Conservation (phyloP, 2,329 filamentous ascomycete species). For the Clonostachys rosea region DNA sequence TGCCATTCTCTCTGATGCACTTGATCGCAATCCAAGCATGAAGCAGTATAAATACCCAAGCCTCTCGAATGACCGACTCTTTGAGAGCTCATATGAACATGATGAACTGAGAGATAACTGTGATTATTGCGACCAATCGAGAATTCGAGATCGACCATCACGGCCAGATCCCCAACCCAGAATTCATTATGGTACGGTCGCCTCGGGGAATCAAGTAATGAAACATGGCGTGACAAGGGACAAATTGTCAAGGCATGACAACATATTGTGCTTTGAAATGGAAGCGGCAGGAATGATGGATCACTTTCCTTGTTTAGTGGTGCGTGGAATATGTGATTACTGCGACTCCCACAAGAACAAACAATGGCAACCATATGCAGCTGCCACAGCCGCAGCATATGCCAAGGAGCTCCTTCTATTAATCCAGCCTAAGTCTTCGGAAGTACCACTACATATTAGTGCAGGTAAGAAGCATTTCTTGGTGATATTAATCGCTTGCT, state of each 20-base stretch:
- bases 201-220: conserved; percentile 23
- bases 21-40: background rate
- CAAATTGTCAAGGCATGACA: conserved; percentile 18
- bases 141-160: background rate
- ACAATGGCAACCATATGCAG: conserved; percentile 15
- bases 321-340: conserved; percentile 25
- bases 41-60: background rate
- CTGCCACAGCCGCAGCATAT: conserved; percentile 14
- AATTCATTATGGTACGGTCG: conserved; percentile 25
- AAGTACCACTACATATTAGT: background rate
- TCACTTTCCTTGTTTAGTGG: conserved; percentile 19
- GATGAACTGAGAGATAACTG: background rate
- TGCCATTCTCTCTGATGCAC: background rate
- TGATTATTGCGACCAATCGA: background rate
- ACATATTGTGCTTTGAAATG: conserved; percentile 1
- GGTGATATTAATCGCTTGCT: too few species aligned
- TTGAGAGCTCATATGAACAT: conserved; percentile 1
- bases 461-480: background rate
- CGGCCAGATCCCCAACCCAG: background rate
- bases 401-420: conserved; percentile 6
- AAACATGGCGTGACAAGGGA: conserved; percentile 23
- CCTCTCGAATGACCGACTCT: background rate
- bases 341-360: conserved; percentile 20
- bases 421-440: background rate
- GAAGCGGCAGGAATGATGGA: conserved; percentile 11